Evolutionary conservation across 2,329 filamentous ascomycete genomes (phyloP), one percentile per base, ranked within the genome.

Genomic region (Falciphora oryzae): DNA sequence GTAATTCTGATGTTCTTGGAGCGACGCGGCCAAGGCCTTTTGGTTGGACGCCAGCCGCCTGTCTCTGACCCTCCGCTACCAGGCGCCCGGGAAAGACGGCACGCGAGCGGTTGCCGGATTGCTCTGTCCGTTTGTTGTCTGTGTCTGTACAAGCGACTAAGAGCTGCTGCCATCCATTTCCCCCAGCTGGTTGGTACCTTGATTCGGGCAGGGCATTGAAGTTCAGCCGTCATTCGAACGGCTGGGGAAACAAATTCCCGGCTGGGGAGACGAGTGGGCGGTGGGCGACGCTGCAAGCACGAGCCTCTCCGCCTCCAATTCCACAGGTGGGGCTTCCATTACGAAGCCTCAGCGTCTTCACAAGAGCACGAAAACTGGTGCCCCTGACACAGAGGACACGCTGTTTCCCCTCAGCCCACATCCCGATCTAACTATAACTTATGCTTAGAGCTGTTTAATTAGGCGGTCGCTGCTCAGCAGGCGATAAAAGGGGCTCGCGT

Each of bases 71-170:
- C 6, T 25, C n/a, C 57, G 18, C 18, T 8, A 16, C 57, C 58
- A 35, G 28, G n/a, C 58, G 16, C 27, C 22, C 31, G 58, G 58
- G 29, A 60, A 60, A 25, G 28, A 60, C 58, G 58, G 58, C 58
- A 60, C 58, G 58, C 58, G 58, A 35, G 28, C 58, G 31, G 18
- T 14, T 60, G 22, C 28, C 58, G 58, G 28, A 35, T 59, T 28
- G 22, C 11, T 3, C 8, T 53, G 44, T n/a, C 7, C 11, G 44
- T 10, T 50, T 7, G 44, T n/a, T n/a, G n/a, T n/a, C n/a, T n/a
- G n/a, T n/a, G n/a, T n/a, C n/a, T n/a, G n/a, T n/a, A n/a, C n/a
- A n/a, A n/a, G n/a, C n/a, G n/a, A n/a, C n/a, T n/a, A n/a, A n/a
- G n/a, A n/a, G n/a, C n/a, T 35, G 32, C 32, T 14, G 32, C 32